Conservation (phyloP, 371 early-diverging fungal species). For the Saksenaea vasiformis region DNA sequence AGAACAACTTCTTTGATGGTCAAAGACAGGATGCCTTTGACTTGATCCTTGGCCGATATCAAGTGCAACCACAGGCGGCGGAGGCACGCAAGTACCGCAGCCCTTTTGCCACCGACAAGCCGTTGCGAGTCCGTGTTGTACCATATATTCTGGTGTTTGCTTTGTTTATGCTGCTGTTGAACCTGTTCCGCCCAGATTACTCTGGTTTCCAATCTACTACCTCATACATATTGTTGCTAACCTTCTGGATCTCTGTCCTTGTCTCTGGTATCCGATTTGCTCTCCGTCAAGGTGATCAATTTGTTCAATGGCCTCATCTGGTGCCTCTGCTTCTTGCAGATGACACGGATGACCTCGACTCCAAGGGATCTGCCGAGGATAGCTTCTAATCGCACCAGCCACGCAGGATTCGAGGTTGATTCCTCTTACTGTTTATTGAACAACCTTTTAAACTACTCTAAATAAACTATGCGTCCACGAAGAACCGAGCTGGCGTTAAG, state of each 20-base stretch:
- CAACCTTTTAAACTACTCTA: no score
- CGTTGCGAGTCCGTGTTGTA: slow-evolving; percentile 53
- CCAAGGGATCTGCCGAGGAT: background rate
- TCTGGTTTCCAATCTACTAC: slow-evolving; percentile 36
- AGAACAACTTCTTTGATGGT: slow-evolving; percentile 95
- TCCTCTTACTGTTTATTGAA: background rate
- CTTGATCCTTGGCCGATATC: slow-evolving; percentile 74
- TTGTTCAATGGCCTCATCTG: slow-evolving; percentile 49
- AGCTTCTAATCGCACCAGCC: background rate
- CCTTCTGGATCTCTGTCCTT: slow-evolving; percentile 53
- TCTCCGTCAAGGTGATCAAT: slow-evolving; percentile 43
- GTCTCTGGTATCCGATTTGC: slow-evolving; percentile 49
- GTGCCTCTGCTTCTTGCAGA: slow-evolving; percentile 12
- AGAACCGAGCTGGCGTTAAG: no score
- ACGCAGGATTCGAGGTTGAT: background rate
- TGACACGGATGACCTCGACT: background rate
- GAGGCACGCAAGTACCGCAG: slow-evolving; percentile 15
- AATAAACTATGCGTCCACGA: no score
- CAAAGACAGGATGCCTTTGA: slow-evolving; percentile 87
- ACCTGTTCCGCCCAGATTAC: slow-evolving; percentile 37
- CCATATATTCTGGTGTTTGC: slow-evolving; percentile 49
- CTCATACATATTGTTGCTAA: slow-evolving; percentile 37
- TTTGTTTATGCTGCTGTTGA: slow-evolving; percentile 45
- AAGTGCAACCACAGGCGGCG: slow-evolving; percentile 25
- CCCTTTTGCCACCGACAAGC: slow-evolving; percentile 31